Evolutionary conservation across 371 early-diverging fungal genomes (phyloP), one percentile per base, ranked within the genome.

Genomic region (Apophysomyces trapeziformis): DNA sequence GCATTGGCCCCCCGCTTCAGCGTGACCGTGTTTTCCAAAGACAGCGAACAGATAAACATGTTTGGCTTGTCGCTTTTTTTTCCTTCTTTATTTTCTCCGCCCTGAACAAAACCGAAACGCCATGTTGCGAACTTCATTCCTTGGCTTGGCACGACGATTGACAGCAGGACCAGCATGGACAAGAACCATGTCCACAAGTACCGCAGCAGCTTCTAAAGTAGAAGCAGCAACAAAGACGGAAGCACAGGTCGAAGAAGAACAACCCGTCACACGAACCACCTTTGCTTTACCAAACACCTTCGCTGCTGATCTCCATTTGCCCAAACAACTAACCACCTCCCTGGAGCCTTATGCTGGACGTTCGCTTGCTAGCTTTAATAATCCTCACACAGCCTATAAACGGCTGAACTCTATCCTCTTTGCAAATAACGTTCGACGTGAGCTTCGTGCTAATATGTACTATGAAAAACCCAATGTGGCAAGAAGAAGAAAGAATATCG

Each of bases 391-490:
- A 7, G 75, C 84, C 26, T 87, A 83, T 44, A 75, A 75, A 62
- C 74, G 74, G 45, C 66, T 87, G 37, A 76, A 73, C 38, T 37
- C 70, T 16, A 79, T 87, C 58, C 65, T 85, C 7, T 63, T 62
- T n/a, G 68, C 72, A 62, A 85, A 85, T 66, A 83, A 80, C 32
- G 73, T 82, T 9, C 74, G 83, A 44, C 70, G 69, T 66, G 83
- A 85, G 57, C 63, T 84, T 12, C 73, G 75, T 45, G 69, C 74
- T 9, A 82, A 80, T 44, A 68, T 74, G 38, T 76, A 81, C 66
- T 87, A 85, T 66, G 87, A 85, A 67, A 87, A 87, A 59, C 87
- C 87, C 1, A 79, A 76, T 47, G 78, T 81, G 18, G 80, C 81
- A 54, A 77, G 87, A 64, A 76, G 83, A 77, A 65, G 85, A 68